Conservation (phyloP, 768 basidiomycete genomes). For the Amanita pallidorosea region DNA sequence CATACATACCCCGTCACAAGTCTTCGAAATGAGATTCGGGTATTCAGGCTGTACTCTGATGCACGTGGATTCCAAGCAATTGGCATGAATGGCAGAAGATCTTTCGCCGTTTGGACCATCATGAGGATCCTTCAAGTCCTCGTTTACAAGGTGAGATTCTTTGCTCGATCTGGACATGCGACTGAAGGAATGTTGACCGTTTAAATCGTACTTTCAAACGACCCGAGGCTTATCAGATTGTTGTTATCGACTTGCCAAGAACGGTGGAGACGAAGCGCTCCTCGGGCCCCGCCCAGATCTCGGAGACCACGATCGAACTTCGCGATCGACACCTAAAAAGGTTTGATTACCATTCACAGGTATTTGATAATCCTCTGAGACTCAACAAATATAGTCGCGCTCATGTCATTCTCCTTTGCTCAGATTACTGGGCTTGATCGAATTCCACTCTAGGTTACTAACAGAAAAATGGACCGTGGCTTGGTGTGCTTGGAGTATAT, state of each 20-base stretch:
- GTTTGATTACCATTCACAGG: neutral
- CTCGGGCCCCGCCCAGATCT: neutral
- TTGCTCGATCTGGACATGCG: neutral
- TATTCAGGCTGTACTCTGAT: neutral
- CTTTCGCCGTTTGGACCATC: neutral
- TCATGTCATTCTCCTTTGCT: neutral
- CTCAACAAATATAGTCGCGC: neutral
- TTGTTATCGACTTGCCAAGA: no score
- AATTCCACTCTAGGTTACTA: no score
- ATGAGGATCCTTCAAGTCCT: neutral
- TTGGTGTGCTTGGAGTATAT: slow-evolving; percentile 1
- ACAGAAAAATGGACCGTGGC: neutral
- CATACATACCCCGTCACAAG: no score
- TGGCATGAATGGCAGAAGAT: no score
- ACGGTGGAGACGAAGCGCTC: neutral
- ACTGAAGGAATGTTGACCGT: neutral
- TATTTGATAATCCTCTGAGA: neutral
- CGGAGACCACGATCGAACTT: neutral
- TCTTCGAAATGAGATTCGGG: neutral
- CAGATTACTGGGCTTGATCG: neutral
- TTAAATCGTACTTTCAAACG: no score
- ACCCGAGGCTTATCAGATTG: no score
- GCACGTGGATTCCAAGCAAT: no score
- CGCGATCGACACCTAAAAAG: neutral
- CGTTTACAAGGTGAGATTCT: neutral